Evolutionary conservation across 331 rosid genomes (phyloP).

Genomic region (Cydonia oblonga): DNA sequence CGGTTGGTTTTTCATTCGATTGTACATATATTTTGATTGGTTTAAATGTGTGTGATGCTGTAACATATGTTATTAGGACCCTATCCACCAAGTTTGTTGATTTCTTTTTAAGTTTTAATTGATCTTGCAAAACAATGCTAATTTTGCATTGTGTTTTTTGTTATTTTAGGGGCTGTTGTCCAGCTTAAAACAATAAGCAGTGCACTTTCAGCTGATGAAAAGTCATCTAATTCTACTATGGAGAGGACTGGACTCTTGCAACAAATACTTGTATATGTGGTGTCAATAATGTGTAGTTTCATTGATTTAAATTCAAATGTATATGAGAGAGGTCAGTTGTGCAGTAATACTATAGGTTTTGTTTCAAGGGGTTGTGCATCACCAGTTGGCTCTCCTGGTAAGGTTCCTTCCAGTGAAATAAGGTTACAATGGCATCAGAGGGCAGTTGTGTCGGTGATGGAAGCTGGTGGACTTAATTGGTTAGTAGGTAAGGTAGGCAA

Average conservation of each 20-base stretch:
- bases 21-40: neutral
- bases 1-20: neutral
- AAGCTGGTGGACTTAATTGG: slow-evolving; percentile 99
- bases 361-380: slow-evolving; percentile 29
- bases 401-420: slow-evolving; percentile 51
- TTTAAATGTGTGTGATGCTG: neutral
- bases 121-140: neutral
- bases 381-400: slow-evolving; percentile 36
- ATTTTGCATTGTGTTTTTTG: slow-evolving; percentile 10
- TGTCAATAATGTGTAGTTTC: slow-evolving; percentile 59
- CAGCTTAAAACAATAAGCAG: slow-evolving; percentile 84
- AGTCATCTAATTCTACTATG: slow-evolving; percentile 37
- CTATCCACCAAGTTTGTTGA: neutral
- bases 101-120: neutral
- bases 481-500: slow-evolving; percentile 99
- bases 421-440: slow-evolving; percentile 75
- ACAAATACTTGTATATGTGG: slow-evolving; percentile 62
- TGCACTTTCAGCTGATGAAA: slow-evolving; percentile 56
- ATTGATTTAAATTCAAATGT: slow-evolving; percentile 60
- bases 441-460: slow-evolving; percentile 92
- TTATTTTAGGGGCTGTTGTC: slow-evolving; percentile 75
- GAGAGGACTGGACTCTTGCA: slow-evolving; percentile 69
- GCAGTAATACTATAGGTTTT: slow-evolving; percentile 34
- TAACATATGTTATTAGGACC: neutral
- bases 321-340: slow-evolving; percentile 39